Evolutionary conservation across 192 early-diverging fungal species (phyloP), one percentile per base, ranked within the genome.

Genomic region (Pilobolus umbonatus): DNA sequence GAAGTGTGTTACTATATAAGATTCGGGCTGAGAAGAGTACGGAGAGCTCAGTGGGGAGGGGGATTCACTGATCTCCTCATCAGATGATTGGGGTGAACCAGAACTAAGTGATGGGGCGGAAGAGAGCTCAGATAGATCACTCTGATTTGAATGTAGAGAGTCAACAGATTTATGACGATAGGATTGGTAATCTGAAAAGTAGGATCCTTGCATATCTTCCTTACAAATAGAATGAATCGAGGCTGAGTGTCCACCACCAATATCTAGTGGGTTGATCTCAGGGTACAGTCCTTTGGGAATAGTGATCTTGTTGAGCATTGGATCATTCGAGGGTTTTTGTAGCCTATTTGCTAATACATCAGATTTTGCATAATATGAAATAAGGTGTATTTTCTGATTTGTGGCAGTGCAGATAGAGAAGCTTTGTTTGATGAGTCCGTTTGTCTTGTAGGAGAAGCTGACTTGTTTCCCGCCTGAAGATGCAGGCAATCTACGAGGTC

Each of bases 251-350:
- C 57, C 57, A 17, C 47, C 49, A 31, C 55, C 48, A 21, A 55
- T 61, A 32, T 73, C 71, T 1, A 73, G 34, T 12, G 65, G 49
- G 28, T 60, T 73, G n/a, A 75, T 86, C 59, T 95, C 91, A 5
- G 93, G 93, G 63, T 95, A 95, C 47, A 92, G 77, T 57, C 88
- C 86, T 54, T 82, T 86, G 4, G 88, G 88, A 44, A 95, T 82
- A 28, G 74, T 72, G 36, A 94, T 71, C 42, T 76, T 61, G 24
- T 78, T 74, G 31, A 93, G 80, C 42, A 69, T 68, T 24, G 82
- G 77, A 48, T 91, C 82, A 4, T 74, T 69, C 2, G 76, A 78
- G 3, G 93, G 93, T 11, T 82, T 84, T 49, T 77, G 55, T 54
- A 95, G 69, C 39, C 79, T 68, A 10, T 80, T 80, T 14, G 73